A percentile compares a stretch with the other conserved stretches of the same genome.
Conservation (phyloP, 1,139 yeast species). For the Geotrichum histeridarum region DNA sequence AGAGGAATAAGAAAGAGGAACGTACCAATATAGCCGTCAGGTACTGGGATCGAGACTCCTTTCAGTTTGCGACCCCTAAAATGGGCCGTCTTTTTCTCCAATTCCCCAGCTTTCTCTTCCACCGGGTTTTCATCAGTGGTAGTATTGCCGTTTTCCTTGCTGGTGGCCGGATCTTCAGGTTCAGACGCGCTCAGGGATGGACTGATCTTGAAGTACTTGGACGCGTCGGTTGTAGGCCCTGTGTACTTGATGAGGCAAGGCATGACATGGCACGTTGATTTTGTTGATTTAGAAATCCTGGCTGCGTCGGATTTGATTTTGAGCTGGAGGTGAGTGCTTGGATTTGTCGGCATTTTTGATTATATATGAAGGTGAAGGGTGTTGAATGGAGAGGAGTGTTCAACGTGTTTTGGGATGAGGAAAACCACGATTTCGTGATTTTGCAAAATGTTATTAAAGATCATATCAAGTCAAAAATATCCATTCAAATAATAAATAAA, state of each 20-base stretch:
- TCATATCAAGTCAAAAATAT: neutral
- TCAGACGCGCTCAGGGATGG: constrained; percentile 1
- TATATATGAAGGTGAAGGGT: too few species aligned
- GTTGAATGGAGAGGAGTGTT: too few species aligned
- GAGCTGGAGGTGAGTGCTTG: neutral
- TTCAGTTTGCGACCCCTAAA: constrained; percentile 30
- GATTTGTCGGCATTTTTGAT: too few species aligned
- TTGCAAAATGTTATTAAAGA: neutral
- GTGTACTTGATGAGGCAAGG: constrained; percentile 31
- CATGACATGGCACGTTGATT: constrained; percentile 23
- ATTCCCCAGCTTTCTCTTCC: neutral
- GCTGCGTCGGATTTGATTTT: neutral
- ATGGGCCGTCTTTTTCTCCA: constrained; percentile 20
- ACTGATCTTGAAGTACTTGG: constrained; percentile 21
- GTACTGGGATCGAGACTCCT: constrained; percentile 23
- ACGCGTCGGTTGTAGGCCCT: constrained; percentile 27
- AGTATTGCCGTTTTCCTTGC: neutral
- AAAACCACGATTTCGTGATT: too few species aligned
- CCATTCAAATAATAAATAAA: neutral
- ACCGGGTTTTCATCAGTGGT: constrained; percentile 10
- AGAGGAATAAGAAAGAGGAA: neutral
- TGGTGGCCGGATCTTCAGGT: neutral
- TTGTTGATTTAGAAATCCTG: neutral
- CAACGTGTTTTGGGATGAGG: too few species aligned
- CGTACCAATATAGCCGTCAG: constrained; percentile 23